Evolutionary conservation across 805 yeast genomes (phyloP), one percentile per base, ranked within the genome.

Genomic region (Saturnispora serradocipensis): DNA sequence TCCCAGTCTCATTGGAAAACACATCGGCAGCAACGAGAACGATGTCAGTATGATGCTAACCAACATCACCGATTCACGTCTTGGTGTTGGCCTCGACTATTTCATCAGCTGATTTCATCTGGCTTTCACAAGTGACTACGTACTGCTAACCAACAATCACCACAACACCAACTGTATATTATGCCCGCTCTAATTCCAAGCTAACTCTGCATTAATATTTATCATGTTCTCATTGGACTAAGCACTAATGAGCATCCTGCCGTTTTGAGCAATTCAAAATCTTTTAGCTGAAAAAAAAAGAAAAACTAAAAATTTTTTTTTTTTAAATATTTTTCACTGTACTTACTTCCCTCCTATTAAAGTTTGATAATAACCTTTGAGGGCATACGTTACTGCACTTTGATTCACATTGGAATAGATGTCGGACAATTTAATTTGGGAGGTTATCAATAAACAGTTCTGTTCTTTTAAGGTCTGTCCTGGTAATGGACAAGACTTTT

Each of bases 361-460:
- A 28, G 20, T 34, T 45, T 36, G 35, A 28, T 32, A 44, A 27
- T 34, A 6, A 9, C 24, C 28, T 13, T 11, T 25, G 9, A 16
- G 34, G 34, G 34, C 11, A 30, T 30, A 30, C 15, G 5, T 44
- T 28, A 13, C 20, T 20, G 25, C 22, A 36, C 34, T 30, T 30
- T 13, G 4, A 30, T 15, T 36, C 16, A 36, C 10, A n/a, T 8
- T n/a, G 9, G 40, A 10, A 36, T 52, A 5, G 13, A 56, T 56
- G 59, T 56, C 59, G 5, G 59, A 56, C 25, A 52, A 91, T 78
- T 84, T 93, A 59, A 88, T 93, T 63, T 93, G 99, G 99, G 95
- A 88, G 73, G 93, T 91, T 55, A 88, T 93, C 61, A 89, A 90
- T 72, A 89, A 88, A 67, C 91, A 88, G 66, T 93, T 91, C 65